Conservation (phyloP, 805 yeast species). For the Candida pini region DNA sequence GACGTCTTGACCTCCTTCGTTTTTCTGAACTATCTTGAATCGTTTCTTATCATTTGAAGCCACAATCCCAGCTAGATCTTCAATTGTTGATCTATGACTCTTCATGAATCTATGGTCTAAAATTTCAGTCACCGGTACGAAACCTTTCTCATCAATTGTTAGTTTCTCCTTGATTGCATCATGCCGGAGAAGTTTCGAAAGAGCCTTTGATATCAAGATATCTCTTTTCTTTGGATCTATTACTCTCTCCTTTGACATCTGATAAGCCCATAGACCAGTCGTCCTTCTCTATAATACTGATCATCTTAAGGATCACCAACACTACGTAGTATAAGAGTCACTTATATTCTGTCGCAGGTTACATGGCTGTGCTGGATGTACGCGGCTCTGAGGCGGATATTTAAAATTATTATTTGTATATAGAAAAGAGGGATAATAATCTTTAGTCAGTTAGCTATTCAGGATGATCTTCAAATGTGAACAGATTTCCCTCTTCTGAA, state of each 20-base stretch:
- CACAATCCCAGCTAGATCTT: conserved; percentile 60
- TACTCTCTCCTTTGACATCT: neutral
- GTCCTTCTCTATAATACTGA: too few relatives aligned
- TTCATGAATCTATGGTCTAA: conserved; percentile 55
- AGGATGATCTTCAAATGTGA: too few relatives aligned
- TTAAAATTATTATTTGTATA: too few relatives aligned
- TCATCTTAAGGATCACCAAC: too few relatives aligned
- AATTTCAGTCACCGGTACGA: conserved; percentile 47
- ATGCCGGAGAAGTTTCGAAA: conserved; percentile 80
- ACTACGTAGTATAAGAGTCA: too few relatives aligned
- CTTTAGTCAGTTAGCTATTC: too few relatives aligned
- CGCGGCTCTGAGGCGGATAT: too few relatives aligned
- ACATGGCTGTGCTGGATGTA: too few relatives aligned
- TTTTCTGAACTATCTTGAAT: conserved; percentile 40
- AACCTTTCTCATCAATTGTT: conserved; percentile 63
- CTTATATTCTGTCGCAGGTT: too few relatives aligned
- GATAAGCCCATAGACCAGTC: neutral
- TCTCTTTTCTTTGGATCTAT: conserved; percentile 1
- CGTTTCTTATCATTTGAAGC: conserved; percentile 64
- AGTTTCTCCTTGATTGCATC: conserved; percentile 69
- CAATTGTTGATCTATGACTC: conserved; percentile 45
- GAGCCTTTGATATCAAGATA: conserved; percentile 56
- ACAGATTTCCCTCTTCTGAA: too few relatives aligned
- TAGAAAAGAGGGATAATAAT: too few relatives aligned
- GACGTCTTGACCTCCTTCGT: conserved; percentile 16